Conservation (phyloP, 176 grass and related monocot species). For the Saccharum spontaneum region DNA sequence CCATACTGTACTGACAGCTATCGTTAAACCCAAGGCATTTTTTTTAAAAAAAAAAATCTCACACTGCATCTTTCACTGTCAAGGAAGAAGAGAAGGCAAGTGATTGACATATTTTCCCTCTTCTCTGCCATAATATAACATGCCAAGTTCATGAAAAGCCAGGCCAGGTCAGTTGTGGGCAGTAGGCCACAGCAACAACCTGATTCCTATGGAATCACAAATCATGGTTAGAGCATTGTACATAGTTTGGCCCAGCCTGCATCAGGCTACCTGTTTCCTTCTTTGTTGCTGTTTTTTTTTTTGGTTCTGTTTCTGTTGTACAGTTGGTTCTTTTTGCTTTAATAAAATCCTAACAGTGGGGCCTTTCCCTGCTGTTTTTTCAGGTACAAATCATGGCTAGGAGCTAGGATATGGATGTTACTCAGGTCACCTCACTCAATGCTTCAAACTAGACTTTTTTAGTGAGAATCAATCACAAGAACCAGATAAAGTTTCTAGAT, state of each 20-base stretch:
- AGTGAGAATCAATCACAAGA: not conserved
- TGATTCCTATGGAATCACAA: conserved; percentile 3
- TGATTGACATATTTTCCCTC: not conserved
- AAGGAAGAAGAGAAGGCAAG: not conserved
- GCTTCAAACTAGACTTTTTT: not conserved
- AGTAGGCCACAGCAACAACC: not conserved
- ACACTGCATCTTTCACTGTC: not conserved
- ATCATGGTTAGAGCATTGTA: not conserved
- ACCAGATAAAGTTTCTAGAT: too few species aligned
- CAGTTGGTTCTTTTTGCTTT: not conserved
- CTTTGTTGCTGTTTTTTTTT: too few species aligned
- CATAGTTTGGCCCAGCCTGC: not conserved
- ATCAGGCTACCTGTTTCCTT: not conserved
- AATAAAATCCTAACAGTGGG: too few species aligned
- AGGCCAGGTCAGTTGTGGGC: not conserved
- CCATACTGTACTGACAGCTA: not conserved
- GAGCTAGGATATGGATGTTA: conserved; percentile 5
- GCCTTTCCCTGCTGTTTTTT: not conserved
- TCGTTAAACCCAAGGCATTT: not conserved
- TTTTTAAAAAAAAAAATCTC: not conserved
- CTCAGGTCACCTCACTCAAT: conserved; percentile 11
- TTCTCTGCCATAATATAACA: not conserved
- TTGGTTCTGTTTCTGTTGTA: not conserved
- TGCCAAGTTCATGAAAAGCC: not conserved
- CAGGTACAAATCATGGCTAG: not conserved